These are phyloP conservation scores for Sarcodon sp. DNA, from an alignment of 768 basidiomycete species.

Conservation along the genomic window DNA sequence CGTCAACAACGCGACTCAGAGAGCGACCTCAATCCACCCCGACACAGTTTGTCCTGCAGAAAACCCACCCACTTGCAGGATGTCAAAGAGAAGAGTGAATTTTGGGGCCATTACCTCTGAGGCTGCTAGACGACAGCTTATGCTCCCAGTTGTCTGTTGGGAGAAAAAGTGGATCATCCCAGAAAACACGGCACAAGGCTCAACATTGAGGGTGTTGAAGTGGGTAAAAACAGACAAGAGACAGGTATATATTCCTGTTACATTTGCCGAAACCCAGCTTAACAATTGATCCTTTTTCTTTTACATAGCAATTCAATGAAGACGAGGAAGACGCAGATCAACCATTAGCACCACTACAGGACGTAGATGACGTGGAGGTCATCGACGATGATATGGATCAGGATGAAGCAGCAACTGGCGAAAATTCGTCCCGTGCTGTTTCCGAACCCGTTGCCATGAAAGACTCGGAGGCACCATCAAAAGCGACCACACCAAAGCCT, in stretches of 20 bases:
- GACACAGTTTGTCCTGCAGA: background rate
- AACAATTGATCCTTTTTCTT: conserved; percentile 1
- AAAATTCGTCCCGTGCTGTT: conserved; percentile 16
- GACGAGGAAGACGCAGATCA: conserved; percentile 76
- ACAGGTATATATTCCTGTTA: conserved; percentile 35
- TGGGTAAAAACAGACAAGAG: conserved; percentile 75
- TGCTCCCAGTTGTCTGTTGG: conserved; percentile 85
- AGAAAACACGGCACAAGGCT: conserved; percentile 38
- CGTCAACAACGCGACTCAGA: background rate
- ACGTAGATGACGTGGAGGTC: conserved; percentile 50
- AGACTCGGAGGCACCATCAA: conserved; percentile 26
- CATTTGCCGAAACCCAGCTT: background rate
- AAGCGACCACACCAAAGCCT: conserved; percentile 57
- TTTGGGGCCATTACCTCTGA: conserved; percentile 68
- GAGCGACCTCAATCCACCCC: background rate
- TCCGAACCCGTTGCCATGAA: conserved; percentile 31
- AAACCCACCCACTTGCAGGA: conserved; percentile 13
- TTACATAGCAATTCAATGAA: conserved; percentile 69
- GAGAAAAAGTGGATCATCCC: conserved; percentile 63
- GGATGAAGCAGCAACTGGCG: conserved; percentile 37
- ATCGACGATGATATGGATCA: conserved; percentile 69
- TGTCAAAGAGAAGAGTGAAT: conserved; percentile 69
- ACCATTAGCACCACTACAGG: conserved; percentile 66
- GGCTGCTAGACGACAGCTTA: conserved; percentile 71
- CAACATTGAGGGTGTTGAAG: conserved; percentile 54